Evolutionary conservation across 2,329 filamentous ascomycete species (phyloP).

Genomic region (Penicillium sp.): DNA sequence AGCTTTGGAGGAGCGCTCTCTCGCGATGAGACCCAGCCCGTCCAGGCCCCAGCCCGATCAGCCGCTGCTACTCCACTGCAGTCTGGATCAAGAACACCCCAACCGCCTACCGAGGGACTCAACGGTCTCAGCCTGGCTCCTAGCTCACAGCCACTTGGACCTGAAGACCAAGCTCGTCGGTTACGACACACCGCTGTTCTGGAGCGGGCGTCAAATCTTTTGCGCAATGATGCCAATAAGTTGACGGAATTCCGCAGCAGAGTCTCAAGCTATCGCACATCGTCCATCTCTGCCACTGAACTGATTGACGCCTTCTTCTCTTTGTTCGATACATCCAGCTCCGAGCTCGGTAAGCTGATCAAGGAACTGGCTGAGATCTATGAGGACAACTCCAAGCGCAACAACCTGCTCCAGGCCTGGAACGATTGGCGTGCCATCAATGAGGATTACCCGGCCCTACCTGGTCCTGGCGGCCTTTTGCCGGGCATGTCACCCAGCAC

Average conservation of each 20-base stretch:
- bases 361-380: slow-evolving; percentile 92
- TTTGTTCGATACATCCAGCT: slow-evolving; percentile 77
- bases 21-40: slow-evolving; percentile 45
- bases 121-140: slow-evolving; percentile 51
- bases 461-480: slow-evolving; percentile 68
- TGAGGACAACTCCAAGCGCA: slow-evolving; percentile 73
- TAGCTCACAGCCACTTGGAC: slow-evolving; percentile 51
- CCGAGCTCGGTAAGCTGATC: slow-evolving; percentile 81
- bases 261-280: slow-evolving; percentile 74
- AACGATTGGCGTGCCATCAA: slow-evolving; percentile 95
- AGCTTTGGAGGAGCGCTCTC: slow-evolving; percentile 84
- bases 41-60: slow-evolving; percentile 46
- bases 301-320: slow-evolving; percentile 86
- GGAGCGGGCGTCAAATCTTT: slow-evolving; percentile 76
- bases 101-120: slow-evolving; percentile 42
- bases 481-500: slow-evolving; percentile 51
- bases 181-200: slow-evolving; percentile 80
- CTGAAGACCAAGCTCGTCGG: slow-evolving; percentile 76
- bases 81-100: slow-evolving; percentile 22
- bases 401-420: slow-evolving; percentile 77
- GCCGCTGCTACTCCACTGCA: slow-evolving; percentile 28
- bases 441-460: slow-evolving; percentile 88
- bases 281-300: slow-evolving; percentile 66
- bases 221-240: slow-evolving; percentile 74
- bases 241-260: slow-evolving; percentile 73